Evolutionary conservation across 352 stramenopile genomes (phyloP), one percentile per base, ranked within the genome.

Genomic region (Globisporangium spinosum): DNA sequence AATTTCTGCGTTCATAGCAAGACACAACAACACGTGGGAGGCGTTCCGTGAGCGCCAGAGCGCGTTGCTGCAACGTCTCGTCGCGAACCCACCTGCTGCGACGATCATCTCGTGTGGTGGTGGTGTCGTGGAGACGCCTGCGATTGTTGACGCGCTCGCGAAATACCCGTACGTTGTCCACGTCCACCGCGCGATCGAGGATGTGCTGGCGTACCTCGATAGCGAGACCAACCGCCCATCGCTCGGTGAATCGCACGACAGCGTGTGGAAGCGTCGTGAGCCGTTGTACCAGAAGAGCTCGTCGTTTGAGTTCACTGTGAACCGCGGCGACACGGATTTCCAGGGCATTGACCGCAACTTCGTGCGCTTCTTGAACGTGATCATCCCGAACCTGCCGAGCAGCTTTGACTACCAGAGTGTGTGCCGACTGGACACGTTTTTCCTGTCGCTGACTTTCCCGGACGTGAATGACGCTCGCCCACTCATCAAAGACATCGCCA

Each of bases 21-120:
- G 71, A 13, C 77, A 90, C 45, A 76, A 85, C 60, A 68, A 79
- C 65, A 83, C 69, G 20, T 97, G 89, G 89, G 77, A 88, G 25
- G 82, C 80, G 27, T 97, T 97, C 70, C 86, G 89, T 29, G 77
- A 81, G 58, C 77, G 77, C 32, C 77, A 97, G 64, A 77, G 82
- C 25, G 76, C 76, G 15, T 72, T 89, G 38, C 40, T 97, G 61
- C 74, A 89, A 49, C 75, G 75, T n/a, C 65, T 93, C 62, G 70
- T 93, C 29, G 71, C 76, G 5, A 80, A 82, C 43, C 83, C 85
- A 25, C 85, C 86, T 15, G 35, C 71, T 4, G 75, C 77, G 58
- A 92, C 89, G 17, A 82, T 95, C 62, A 83, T 97, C 69, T 89
- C 89, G 66, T 95, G 87, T 57, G 89, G 89, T 25, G 89, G 89